Base-by-base conservation (phyloP, 2,329 filamentous ascomycete genomes). In the Fusarium sp. region DNA sequence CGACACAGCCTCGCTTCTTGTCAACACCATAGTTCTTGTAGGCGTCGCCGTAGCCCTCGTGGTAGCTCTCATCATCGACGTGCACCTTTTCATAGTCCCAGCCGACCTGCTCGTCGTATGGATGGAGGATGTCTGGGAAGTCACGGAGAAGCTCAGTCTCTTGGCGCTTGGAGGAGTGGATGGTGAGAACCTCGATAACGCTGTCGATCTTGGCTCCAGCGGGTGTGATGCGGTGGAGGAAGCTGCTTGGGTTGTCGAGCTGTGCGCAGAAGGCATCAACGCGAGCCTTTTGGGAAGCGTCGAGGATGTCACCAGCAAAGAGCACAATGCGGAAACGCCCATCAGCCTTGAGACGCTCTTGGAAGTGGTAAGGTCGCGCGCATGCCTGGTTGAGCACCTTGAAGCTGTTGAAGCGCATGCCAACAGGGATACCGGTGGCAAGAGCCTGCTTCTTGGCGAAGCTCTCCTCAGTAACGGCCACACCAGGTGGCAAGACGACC, bases 1-100 rank as follows among this genome's bases (percentile, higher is more conserved):
- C 87, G 5, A 91, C 82, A 70, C 89, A 90, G 0, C 92, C 92
- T 22, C 81, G 80, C 63, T 87, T 82, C 38, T 74, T 79, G 74
- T 90, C 86, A 2, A 94, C 84, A 0, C 91, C 92, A 66, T 91
- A 92, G 5, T 85, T 86, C 65, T 87, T 82, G 76, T 93, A 90
- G 0, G 86, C 84, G 10, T 84, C 75, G 0, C 87, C 87, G 63
- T 86, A 81, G 0, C 87, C 87, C 76, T 90, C 86, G 70, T 90
- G 85, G 78, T 90, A 88, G 40, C 84, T 86, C 47, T 83, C 77
- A 47, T 87, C 87, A 70, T 91, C 90, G 1, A 86, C 87, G 77
- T 87, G 90, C 1, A 91, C 83, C 76, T 88, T 89, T 65, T 85
- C 82, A 75, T 91, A 91, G 70, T 88, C 86, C 85, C 87, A 90